Conservation (phyloP, 2,329 filamentous ascomycete genomes). For the Diaporthe destruens region DNA sequence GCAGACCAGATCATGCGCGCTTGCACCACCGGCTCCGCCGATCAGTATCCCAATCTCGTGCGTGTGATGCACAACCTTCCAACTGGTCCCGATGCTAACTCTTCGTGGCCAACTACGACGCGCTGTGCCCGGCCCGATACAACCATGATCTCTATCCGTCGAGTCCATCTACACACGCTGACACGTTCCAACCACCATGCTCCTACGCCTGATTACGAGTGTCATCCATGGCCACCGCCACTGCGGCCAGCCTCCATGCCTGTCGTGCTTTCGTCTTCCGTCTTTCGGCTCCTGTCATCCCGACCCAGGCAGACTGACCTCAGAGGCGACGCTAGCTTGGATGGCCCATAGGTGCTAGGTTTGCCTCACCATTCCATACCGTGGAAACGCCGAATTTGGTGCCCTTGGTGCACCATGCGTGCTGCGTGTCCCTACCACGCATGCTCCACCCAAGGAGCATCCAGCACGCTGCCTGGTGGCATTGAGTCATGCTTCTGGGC, state of each 20-base stretch:
- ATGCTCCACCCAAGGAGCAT: conserved; percentile 16
- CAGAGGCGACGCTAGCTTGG: conserved; percentile 8
- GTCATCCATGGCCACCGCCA: neutral
- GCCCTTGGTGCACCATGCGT: neutral
- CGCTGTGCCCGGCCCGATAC: conserved; percentile 10
- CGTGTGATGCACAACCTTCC: neutral
- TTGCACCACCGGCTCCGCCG: neutral
- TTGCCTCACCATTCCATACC: neutral
- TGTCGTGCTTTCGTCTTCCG: neutral
- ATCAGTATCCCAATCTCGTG: neutral
- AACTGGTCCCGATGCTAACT: conserved; percentile 11
- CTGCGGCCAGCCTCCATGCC: conserved; percentile 5
- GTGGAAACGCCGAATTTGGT: neutral
- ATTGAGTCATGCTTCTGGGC: neutral
- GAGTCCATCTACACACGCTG: neutral
- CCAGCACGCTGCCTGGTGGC: neutral
- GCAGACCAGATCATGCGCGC: neutral
- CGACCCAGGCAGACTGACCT: neutral
- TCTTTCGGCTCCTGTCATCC: neutral
- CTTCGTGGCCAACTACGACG: conserved; percentile 1
- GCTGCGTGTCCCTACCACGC: neutral
- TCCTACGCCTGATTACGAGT: neutral
- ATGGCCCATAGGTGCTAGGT: neutral
- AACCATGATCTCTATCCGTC: neutral
- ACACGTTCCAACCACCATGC: neutral